Evolutionary conservation across 768 basidiomycete species (phyloP).

Genomic region (Russula dissimulans): DNA sequence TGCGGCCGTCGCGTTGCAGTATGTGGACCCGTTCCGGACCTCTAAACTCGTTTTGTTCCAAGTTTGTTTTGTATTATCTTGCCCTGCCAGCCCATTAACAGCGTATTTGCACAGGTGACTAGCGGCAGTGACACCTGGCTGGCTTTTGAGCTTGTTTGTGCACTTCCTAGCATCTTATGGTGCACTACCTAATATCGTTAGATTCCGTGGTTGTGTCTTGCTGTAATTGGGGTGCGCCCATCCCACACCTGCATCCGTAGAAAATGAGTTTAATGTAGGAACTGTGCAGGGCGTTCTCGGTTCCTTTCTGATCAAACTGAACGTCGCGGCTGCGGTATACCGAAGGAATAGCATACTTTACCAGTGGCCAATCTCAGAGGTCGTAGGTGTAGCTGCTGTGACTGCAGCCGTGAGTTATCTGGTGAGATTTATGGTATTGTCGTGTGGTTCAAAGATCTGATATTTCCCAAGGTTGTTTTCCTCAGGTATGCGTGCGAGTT

Average conservation of each 20-base stretch:
- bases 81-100: not conserved
- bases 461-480: conserved; percentile 47
- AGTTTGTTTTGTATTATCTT: conserved; percentile 29
- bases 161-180: not conserved
- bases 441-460: not conserved
- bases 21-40: conserved; percentile 79
- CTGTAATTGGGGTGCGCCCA: conserved; percentile 47
- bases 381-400: conserved; percentile 49
- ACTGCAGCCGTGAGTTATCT: conserved; percentile 67
- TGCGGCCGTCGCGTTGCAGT: conserved; percentile 76
- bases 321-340: conserved; percentile 54
- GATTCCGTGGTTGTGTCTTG: conserved; percentile 64
- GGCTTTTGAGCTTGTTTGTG: conserved; percentile 58
- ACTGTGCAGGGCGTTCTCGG: conserved; percentile 50
- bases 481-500: conserved; percentile 34
- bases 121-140: conserved; percentile 54
- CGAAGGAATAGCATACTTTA: conserved; percentile 44
- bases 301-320: conserved; percentile 54
- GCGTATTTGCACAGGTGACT: conserved; percentile 36
- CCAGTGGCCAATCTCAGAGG: conserved; percentile 59
- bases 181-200: conserved; percentile 22
- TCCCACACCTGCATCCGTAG: not conserved
- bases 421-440: conserved; percentile 25
- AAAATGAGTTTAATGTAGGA: conserved; percentile 1
- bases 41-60: conserved; percentile 77